Base-by-base conservation (phyloP, 1,284 basidiomycete genomes). In the Malassezia dermatis region DNA sequence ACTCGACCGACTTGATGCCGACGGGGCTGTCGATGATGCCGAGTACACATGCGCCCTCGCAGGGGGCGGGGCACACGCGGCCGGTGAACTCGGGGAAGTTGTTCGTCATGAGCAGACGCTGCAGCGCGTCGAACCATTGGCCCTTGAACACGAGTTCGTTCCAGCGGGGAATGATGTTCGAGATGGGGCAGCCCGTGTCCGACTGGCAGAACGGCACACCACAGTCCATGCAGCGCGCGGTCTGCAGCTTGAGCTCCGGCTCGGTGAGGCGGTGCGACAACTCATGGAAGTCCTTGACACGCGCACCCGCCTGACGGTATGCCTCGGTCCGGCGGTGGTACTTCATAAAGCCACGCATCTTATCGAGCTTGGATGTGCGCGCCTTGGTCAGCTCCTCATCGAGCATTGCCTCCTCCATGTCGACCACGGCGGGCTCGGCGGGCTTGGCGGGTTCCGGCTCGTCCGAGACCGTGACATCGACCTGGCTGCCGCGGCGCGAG, bases 81-180 rank as follows among this genome's bases (percentile, higher is more conserved):
- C 69, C 69, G 45, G 62, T 69, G 60, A 67, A 71, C 57, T 64
- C 63, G 59, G 69, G 67, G 65, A 72, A 72, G 67, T 72, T 72
- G 65, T 72, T 72, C 53, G 69, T 72, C 62, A 66, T 66, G 39
- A 70, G 59, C 41, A 72, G 61, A 37, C 62, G 58, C 64, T 71
- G 61, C 58, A 69, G 61, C 42, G 69, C 69, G 42, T 70, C 69
- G 55, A 64, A 54, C 69, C 69, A 72, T 53, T 68, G 65, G 15
- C 66, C 64, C 61, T 71, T 72, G 66, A 72, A 72, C 48, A 72
- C 69, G 41, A 72, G 62, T 53, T 72, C 69, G 60, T 72, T 72
- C 66, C 67, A 71, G 58, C 68, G 66, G 53, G 69, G 69, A 41
- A 71, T 71, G 35, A 71, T 67, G 63, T 71, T 71, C 48, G 61